phyloP scores from a whole-genome alignment of 2,329 filamentous ascomycete genomes.

The Aspergillus glaucus region DNA sequence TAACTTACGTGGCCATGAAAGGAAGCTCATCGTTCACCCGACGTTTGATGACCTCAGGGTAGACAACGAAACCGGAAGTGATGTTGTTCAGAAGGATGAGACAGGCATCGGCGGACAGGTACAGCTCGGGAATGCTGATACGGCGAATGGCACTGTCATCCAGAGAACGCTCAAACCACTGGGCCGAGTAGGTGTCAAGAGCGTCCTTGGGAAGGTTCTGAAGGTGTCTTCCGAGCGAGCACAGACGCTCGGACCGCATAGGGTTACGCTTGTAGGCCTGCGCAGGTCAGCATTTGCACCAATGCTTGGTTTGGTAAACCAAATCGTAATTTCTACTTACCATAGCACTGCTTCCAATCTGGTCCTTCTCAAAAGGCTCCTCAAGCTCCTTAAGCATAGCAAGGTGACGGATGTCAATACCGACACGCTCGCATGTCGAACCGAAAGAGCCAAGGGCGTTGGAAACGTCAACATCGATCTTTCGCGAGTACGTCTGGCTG shows the following conservation, averaged over 20 bases:
- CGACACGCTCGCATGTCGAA: slow-evolving; percentile 70
- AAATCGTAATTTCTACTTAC: slow-evolving; percentile 12
- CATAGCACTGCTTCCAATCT: slow-evolving; percentile 65
- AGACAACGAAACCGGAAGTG: slow-evolving; percentile 65
- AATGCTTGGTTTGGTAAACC: neutral
- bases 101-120: slow-evolving; percentile 61
- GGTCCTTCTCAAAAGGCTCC: slow-evolving; percentile 72
- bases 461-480: slow-evolving; percentile 73
- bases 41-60: slow-evolving; percentile 64
- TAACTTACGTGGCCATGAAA: slow-evolving; percentile 67
- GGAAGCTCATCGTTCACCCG: slow-evolving; percentile 71
- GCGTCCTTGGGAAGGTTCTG: slow-evolving; percentile 51
- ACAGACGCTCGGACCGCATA: slow-evolving; percentile 55
- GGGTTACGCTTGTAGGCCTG: slow-evolving; percentile 59
- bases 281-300: slow-evolving; percentile 31
- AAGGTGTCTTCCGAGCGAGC: slow-evolving; percentile 52
- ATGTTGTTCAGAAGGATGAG: slow-evolving; percentile 53
- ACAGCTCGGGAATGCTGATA: slow-evolving; percentile 56
- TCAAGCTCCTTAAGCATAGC: slow-evolving; percentile 76
- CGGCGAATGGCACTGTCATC: slow-evolving; percentile 67
- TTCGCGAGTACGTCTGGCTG: slow-evolving; percentile 70
- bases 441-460: slow-evolving; percentile 76
- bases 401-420: slow-evolving; percentile 66
- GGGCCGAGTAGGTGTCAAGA: slow-evolving; percentile 61
- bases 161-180: slow-evolving; percentile 73